Conservation (phyloP, 805 yeast genomes). For the Saitoella complicata region DNA sequence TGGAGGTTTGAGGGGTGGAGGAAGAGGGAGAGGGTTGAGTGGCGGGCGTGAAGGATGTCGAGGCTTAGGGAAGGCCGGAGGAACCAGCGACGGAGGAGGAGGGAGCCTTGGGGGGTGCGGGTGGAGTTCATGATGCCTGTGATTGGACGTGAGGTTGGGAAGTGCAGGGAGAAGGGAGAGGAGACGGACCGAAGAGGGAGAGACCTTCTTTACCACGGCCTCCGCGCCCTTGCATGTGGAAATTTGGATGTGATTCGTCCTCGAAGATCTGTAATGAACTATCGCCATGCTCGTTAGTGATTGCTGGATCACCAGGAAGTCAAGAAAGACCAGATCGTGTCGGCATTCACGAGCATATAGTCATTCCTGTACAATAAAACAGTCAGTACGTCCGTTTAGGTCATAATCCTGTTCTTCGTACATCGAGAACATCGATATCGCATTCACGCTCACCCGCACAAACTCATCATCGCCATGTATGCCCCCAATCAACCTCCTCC, state of each 20-base stretch:
- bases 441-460: constrained; percentile 8
- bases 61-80: constrained; percentile 22
- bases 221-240: constrained; percentile 8
- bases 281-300: too few species aligned
- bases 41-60: constrained; percentile 19
- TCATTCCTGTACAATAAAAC: constrained; percentile 3
- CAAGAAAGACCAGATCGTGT: constrained; percentile 11
- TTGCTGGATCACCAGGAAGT: too few species aligned
- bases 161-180: too few species aligned
- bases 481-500: constrained; percentile 4
- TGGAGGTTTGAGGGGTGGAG: constrained; percentile 13
- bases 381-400: not conserved
- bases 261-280: constrained; percentile 17
- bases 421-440: constrained; percentile 7
- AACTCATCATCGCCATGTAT: constrained; percentile 1
- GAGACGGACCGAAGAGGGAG: constrained; percentile 9
- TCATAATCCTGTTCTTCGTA: not conserved
- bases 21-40: constrained; percentile 18
- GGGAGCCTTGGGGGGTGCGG: constrained; percentile 20
- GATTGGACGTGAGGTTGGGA: not conserved
- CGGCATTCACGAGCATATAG: constrained; percentile 18
- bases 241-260: constrained; percentile 13
- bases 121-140: constrained; percentile 15
- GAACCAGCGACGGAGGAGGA: constrained; percentile 22
- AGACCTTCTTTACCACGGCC: constrained; percentile 7